Conservation (phyloP, 176 grass and related monocot species). For the Miscanthus lutarioriparius region DNA sequence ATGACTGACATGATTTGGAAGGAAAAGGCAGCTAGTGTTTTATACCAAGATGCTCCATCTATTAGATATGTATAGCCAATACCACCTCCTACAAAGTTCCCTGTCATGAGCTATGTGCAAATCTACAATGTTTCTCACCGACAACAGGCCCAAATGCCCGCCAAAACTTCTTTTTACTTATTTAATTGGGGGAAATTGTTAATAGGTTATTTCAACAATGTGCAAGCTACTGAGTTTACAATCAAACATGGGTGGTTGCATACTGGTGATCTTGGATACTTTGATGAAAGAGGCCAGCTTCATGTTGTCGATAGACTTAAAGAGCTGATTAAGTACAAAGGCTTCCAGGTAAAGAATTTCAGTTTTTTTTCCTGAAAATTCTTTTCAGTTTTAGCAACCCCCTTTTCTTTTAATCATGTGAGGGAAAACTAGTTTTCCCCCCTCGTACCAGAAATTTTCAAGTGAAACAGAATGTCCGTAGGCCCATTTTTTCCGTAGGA, state of each 20-base stretch:
- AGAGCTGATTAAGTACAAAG: slow-evolving; percentile 97
- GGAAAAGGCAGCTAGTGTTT: neutral
- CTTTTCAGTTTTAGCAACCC: neutral
- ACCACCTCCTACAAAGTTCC: neutral
- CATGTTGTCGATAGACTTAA: slow-evolving; percentile 94
- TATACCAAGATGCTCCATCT: neutral
- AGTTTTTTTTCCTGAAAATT: neutral
- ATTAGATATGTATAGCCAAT: too few relatives aligned
- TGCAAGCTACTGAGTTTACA: slow-evolving; percentile 75
- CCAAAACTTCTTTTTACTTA: neutral
- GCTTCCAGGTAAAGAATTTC: slow-evolving; percentile 63
- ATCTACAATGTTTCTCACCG: neutral
- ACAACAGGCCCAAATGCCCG: neutral
- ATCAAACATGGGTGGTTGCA: slow-evolving; percentile 86
- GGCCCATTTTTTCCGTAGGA: neutral
- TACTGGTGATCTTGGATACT: slow-evolving; percentile 90
- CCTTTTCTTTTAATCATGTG: slow-evolving; percentile 12
- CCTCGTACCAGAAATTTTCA: neutral
- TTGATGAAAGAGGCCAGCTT: slow-evolving; percentile 66
- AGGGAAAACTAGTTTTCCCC: neutral
- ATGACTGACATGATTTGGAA: neutral
- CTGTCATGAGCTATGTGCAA: neutral
- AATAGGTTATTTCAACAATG: slow-evolving; percentile 89
- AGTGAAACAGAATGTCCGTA: neutral
- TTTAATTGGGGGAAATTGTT: neutral